These are phyloP conservation scores for Cadophora sp. DNA, from an alignment of 2,329 filamentous ascomycete species.

Conservation along the genomic window DNA sequence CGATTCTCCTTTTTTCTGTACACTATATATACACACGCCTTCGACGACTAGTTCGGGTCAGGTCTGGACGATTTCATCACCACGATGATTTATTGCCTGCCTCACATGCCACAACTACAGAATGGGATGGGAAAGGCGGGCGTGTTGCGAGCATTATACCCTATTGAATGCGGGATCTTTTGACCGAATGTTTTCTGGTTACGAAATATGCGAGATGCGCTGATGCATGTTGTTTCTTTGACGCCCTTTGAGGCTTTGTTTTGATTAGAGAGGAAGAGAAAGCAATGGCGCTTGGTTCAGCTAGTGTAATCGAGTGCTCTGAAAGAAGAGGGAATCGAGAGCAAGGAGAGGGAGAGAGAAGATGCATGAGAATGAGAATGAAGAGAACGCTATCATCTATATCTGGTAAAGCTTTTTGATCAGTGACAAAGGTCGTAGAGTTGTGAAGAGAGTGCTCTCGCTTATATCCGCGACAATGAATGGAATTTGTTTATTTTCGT, in stretches of 20 bases:
- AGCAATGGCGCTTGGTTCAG: neutral
- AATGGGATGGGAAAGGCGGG: conserved; percentile 1
- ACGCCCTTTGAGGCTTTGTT: conserved; percentile 2
- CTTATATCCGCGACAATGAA: neutral
- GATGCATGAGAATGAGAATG: neutral
- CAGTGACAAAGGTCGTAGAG: no score
- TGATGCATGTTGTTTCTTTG: neutral
- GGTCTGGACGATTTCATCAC: neutral
- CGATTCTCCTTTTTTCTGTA: conserved; percentile 1
- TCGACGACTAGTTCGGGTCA: neutral
- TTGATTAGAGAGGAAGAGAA: conserved; percentile 7
- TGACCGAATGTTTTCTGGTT: neutral
- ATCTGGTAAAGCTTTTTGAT: no score
- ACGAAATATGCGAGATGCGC: neutral
- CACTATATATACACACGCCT: conserved; percentile 11
- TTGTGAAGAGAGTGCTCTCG: neutral
- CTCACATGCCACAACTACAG: neutral
- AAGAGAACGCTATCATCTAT: neutral
- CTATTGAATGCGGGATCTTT: conserved; percentile 16
- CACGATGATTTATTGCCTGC: neutral
- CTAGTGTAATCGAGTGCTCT: neutral
- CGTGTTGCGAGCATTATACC: conserved; percentile 25
- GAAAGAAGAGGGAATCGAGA: neutral
- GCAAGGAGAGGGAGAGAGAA: neutral
- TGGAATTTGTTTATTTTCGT: neutral